Conservation (phyloP, 805 yeast genomes). For the Kluyveromyces aestuarii region DNA sequence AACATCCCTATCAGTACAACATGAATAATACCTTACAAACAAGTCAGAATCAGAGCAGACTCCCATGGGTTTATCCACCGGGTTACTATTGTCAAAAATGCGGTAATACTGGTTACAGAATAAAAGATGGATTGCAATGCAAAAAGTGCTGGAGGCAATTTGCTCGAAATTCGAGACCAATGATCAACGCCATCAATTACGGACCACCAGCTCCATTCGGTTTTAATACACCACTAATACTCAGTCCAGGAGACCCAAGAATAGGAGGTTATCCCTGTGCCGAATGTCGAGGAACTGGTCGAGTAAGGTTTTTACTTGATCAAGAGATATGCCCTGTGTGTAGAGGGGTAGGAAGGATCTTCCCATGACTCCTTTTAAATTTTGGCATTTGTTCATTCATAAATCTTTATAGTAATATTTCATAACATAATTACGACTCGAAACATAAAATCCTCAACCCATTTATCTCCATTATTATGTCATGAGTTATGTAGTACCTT, state of each 20-base stretch:
- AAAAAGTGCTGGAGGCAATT: conserved; percentile 61
- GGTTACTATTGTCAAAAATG: conserved; percentile 60
- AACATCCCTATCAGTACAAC: neutral
- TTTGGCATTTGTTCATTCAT: neutral
- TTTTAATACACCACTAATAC: conserved; percentile 28
- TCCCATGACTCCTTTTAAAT: neutral
- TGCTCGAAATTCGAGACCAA: conserved; percentile 32
- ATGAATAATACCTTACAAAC: neutral
- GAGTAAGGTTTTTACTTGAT: conserved; percentile 45
- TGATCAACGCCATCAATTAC: conserved; percentile 5
- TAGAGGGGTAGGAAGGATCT: conserved; percentile 55
- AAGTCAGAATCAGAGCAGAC: conserved; percentile 6
- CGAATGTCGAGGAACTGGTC: conserved; percentile 59
- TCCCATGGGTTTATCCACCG: conserved; percentile 62
- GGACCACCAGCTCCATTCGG: conserved; percentile 10
- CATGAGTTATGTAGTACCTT: neutral
- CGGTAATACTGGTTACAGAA: conserved; percentile 58
- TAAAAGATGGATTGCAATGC: conserved; percentile 56
- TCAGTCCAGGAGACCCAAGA: conserved; percentile 70
- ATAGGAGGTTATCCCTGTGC: conserved; percentile 71
- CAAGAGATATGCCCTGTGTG: conserved; percentile 57
- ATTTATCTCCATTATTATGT: no score
- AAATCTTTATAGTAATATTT: neutral
- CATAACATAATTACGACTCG: neutral
- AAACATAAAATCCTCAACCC: neutral